Evolutionary conservation across 2,329 filamentous ascomycete genomes (phyloP).

Genomic region (Colletotrichum zoysiae): DNA sequence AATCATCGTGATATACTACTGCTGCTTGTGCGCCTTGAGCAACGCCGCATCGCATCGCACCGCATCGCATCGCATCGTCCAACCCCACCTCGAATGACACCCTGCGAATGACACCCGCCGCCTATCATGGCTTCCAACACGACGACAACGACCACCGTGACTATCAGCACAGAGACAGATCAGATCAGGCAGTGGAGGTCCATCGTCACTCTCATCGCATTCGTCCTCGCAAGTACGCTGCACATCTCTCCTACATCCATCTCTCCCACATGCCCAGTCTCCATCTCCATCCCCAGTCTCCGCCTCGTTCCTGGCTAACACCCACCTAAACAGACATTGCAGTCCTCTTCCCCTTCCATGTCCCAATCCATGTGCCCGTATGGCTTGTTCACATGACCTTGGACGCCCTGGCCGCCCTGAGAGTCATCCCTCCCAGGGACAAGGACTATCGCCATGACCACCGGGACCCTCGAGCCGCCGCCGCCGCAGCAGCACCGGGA

Average conservation of each 20-base stretch:
- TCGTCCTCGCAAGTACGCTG: slow-evolving; percentile 76
- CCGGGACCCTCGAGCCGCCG: slow-evolving; percentile 47
- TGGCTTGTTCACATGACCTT: slow-evolving; percentile 55
- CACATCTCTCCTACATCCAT: background rate
- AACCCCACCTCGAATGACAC: background rate
- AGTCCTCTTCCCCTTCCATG: slow-evolving; percentile 76
- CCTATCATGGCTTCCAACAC: slow-evolving; percentile 45
- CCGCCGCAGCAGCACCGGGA: too few relatives aligned
- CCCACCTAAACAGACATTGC: slow-evolving; percentile 66
- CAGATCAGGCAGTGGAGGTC: slow-evolving; percentile 75
- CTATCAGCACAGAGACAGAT: slow-evolving; percentile 57
- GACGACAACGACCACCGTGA: slow-evolving; percentile 49
- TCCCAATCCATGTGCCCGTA: slow-evolving; percentile 72
- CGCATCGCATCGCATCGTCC: too few relatives aligned
- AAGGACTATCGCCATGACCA: slow-evolving; percentile 28
- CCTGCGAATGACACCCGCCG: background rate
- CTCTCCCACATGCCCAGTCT: background rate
- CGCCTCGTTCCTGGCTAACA: background rate
- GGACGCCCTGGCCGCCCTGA: slow-evolving; percentile 55
- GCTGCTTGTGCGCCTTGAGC: too few relatives aligned
- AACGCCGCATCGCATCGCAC: too few relatives aligned
- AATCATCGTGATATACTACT: background rate
- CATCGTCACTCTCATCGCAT: slow-evolving; percentile 77
- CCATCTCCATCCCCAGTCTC: background rate
- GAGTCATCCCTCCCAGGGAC: slow-evolving; percentile 57